A percentile compares a stretch with the other conserved stretches of the same genome.
Conservation (phyloP, 306 rosid genomes). For the Prunus fruticosa region DNA sequence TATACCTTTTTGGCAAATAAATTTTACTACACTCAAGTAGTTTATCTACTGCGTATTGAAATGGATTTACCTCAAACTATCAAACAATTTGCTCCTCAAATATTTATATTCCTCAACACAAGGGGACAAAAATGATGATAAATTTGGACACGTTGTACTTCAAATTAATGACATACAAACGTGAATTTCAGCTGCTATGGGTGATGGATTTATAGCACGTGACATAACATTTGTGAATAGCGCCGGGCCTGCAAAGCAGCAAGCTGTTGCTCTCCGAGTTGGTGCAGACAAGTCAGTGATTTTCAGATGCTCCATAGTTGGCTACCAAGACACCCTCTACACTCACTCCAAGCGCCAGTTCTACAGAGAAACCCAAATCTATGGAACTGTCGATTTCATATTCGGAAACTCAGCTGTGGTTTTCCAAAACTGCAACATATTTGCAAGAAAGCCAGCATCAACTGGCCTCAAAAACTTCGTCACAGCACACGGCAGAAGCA, state of each 20-base stretch:
- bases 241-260: constrained; percentile 34
- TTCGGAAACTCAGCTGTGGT: constrained; percentile 40
- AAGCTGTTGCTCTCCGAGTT: constrained; percentile 42
- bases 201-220: constrained; percentile 40
- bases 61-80: too few species aligned
- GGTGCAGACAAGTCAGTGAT: constrained; percentile 39
- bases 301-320: constrained; percentile 23
- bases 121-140: too few species aligned
- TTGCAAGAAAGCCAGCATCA: constrained; percentile 11
- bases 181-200: constrained; percentile 29
- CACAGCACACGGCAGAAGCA: constrained; percentile 37
- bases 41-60: too few species aligned
- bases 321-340: constrained; percentile 44
- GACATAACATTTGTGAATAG: constrained; percentile 34
- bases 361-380: constrained; percentile 37
- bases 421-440: constrained; percentile 33
- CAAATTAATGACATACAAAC: background rate
- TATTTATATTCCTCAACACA: too few species aligned
- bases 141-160: too few species aligned
- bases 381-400: constrained; percentile 37
- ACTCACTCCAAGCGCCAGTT: constrained; percentile 38
- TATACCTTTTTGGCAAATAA: too few species aligned
- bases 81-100: too few species aligned
- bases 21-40: too few species aligned
- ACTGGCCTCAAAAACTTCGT: background rate